A percentile compares a stretch with the other conserved stretches of the same genome.
phyloP scores from a whole-genome alignment of 2,329 filamentous ascomycete genomes.

The Colletotrichum sp. region DNA sequence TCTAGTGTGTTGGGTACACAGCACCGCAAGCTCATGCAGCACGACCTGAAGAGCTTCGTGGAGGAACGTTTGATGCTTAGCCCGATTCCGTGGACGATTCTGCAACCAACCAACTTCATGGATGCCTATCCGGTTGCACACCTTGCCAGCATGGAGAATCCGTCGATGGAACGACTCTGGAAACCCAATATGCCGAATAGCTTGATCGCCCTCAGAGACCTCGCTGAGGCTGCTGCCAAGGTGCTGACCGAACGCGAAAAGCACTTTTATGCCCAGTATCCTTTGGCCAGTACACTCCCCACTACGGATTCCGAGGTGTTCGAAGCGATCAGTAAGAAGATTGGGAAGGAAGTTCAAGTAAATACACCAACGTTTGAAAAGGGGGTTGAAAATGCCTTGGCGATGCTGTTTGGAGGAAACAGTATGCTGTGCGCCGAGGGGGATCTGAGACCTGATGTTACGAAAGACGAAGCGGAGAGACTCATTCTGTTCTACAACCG shows the following conservation, averaged over 20 bases:
- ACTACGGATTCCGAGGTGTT: not conserved
- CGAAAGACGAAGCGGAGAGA: not conserved
- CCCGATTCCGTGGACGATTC: not conserved
- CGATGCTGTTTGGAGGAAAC: not conserved
- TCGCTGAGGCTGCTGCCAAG: not conserved
- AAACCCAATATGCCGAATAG: not conserved
- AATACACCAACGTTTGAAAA: not conserved
- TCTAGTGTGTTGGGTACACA: not conserved
- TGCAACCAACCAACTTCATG: not conserved
- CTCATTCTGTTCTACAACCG: not conserved
- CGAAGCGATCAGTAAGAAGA: not conserved
- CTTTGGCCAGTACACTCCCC: not conserved
- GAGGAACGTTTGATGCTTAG: not conserved
- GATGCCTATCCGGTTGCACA: not conserved
- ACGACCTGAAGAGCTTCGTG: not conserved
- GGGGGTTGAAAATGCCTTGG: not conserved
- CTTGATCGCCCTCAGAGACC: not conserved
- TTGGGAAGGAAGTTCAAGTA: not conserved
- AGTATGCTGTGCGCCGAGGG: not conserved
- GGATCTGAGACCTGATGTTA: not conserved
- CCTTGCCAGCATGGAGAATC: not conserved
- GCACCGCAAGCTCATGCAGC: constrained; percentile 1
- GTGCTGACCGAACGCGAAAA: not conserved
- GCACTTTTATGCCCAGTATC: not conserved
- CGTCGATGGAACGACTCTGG: not conserved